Percentiles rank a stretch among this genome's conserved stretches.
Evolutionary conservation across 2,329 filamentous ascomycete species (phyloP).

Genomic region (Xylaria sp.): DNA sequence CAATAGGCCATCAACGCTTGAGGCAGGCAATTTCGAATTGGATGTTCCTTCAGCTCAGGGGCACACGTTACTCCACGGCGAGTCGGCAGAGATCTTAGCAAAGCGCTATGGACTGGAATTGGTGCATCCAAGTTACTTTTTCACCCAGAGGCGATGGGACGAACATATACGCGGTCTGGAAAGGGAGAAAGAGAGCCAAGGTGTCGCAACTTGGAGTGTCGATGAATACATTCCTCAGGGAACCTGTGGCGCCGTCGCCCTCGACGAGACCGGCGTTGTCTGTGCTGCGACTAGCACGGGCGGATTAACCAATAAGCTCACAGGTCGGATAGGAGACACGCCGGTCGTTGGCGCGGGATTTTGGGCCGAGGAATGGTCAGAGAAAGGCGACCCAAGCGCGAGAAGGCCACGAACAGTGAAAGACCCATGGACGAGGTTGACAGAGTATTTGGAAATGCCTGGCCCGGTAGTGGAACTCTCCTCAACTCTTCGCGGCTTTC

Average conservation of each 20-base stretch:
- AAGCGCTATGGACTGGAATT: conserved; percentile 62
- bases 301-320: conserved; percentile 83
- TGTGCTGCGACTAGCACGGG: conserved; percentile 66
- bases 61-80: conserved; percentile 65
- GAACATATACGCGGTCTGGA: conserved; percentile 61
- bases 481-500: conserved; percentile 40
- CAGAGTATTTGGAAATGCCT: conserved; percentile 17
- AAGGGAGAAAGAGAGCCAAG: conserved; percentile 40
- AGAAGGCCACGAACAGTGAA: conserved; percentile 1
- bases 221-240: conserved; percentile 72
- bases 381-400: conserved; percentile 37
- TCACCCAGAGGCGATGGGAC: conserved; percentile 71
- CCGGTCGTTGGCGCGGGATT: conserved; percentile 79
- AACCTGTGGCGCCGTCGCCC: conserved; percentile 75
- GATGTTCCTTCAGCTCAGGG: conserved; percentile 56
- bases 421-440: conserved; percentile 20
- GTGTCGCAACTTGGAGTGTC: conserved; percentile 49
- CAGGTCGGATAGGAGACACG: conserved; percentile 80
- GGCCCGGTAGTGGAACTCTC: conserved; percentile 38
- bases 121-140: conserved; percentile 69
- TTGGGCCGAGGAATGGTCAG: conserved; percentile 80
- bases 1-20: conserved; percentile 25
- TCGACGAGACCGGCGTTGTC: conserved; percentile 70
- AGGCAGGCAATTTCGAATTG: conserved; percentile 19
- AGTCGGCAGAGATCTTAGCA: conserved; percentile 64